phyloP scores from a whole-genome alignment of 2,329 filamentous ascomycete species.

The Hirsutella minnesotensis region DNA sequence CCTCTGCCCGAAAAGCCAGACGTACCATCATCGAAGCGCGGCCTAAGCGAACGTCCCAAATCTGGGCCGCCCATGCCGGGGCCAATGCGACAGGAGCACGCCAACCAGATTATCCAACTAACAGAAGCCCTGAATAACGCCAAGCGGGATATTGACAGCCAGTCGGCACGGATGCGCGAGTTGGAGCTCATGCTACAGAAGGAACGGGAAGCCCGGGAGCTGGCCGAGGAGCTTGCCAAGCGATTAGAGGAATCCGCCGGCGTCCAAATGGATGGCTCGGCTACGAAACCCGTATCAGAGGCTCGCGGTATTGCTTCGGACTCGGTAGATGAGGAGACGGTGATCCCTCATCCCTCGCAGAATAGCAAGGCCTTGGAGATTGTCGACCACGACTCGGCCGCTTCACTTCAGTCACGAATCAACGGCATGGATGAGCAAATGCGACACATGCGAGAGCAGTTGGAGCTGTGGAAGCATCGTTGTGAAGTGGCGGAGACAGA shows the following conservation, averaged over 20 bases:
- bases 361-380: background rate
- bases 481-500: conserved; percentile 76
- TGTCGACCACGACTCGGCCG: conserved; percentile 14
- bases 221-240: conserved; percentile 72
- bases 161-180: conserved; percentile 66
- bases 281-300: conserved; percentile 9
- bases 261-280: conserved; percentile 17
- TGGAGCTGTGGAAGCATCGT: conserved; percentile 64
- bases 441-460: conserved; percentile 66
- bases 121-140: conserved; percentile 75
- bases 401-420: conserved; percentile 49
- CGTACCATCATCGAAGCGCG: conserved; percentile 60
- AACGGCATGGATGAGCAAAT: conserved; percentile 72
- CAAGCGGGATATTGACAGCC: conserved; percentile 78
- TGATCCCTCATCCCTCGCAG: background rate
- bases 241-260: conserved; percentile 47
- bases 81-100: conserved; percentile 45
- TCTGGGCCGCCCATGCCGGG: conserved; percentile 39
- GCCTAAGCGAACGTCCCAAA: conserved; percentile 64
- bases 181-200: conserved; percentile 62
- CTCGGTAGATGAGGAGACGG: conserved; percentile 3
- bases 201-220: conserved; percentile 71
- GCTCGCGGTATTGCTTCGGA: conserved; percentile 2
- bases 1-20: conserved; percentile 91
- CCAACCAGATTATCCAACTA: conserved; percentile 69